A percentile compares a stretch with the other conserved stretches of the same genome.
Conservation (phyloP, 2,329 filamentous ascomycete species). For the Phoma herbarum region DNA sequence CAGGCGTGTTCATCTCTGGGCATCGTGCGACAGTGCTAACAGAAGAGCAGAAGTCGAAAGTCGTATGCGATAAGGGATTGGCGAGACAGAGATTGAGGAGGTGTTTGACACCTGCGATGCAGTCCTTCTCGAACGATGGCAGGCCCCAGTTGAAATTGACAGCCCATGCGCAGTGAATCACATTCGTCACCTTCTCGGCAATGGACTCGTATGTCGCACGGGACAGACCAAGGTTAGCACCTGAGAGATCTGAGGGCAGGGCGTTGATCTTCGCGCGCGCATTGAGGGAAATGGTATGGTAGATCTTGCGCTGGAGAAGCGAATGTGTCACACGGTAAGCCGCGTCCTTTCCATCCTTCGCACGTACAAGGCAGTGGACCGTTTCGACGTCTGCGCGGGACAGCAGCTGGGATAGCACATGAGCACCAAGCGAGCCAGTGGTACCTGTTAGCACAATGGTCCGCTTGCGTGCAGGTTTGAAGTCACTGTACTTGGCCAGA, state of each 20-base stretch:
- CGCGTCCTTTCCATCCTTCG: constrained; percentile 47
- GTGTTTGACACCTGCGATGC: constrained; percentile 57
- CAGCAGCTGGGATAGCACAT: constrained; percentile 58
- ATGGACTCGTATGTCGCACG: constrained; percentile 25
- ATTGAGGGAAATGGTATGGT: constrained; percentile 37
- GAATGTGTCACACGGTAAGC: constrained; percentile 49
- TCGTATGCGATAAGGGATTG: constrained; percentile 48
- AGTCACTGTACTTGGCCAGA: constrained; percentile 56
- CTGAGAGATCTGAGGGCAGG: constrained; percentile 53
- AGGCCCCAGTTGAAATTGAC: constrained; percentile 66
- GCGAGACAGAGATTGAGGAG: constrained; percentile 53
- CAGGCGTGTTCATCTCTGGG: constrained; percentile 32
- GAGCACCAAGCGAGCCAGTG: constrained; percentile 71
- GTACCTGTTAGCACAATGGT: constrained; percentile 65
- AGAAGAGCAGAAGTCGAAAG: constrained; percentile 58
- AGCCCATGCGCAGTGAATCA: constrained; percentile 64
- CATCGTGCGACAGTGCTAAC: constrained; percentile 55
- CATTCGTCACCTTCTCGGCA: constrained; percentile 44
- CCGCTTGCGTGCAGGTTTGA: constrained; percentile 34
- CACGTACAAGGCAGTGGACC: constrained; percentile 64
- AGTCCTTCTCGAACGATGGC: constrained; percentile 59
- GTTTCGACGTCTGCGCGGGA: constrained; percentile 41
- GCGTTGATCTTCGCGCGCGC: constrained; percentile 44
- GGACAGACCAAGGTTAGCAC: constrained; percentile 53
- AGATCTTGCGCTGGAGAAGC: constrained; percentile 50